phyloP scores from a whole-genome alignment of 1,284 basidiomycete species.

The Boletellus dicymbophilus region DNA sequence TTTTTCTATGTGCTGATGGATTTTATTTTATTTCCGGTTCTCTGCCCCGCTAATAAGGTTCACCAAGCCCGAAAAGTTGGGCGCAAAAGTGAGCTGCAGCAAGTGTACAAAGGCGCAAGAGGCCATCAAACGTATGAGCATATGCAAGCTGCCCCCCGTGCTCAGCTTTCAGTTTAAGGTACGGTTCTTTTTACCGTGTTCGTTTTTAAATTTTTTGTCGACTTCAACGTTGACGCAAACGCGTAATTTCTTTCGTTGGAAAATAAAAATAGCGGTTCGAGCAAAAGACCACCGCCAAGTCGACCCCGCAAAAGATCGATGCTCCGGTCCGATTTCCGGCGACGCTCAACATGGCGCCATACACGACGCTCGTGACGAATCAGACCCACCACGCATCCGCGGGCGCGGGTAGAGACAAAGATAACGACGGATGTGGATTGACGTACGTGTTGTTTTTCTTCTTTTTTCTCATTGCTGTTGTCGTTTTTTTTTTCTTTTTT shows the following conservation, averaged over 20 bases:
- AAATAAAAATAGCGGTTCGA: conserved; percentile 91
- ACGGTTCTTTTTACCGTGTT: conserved; percentile 1
- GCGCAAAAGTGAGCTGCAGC: conserved; percentile 66
- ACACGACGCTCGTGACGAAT: conserved; percentile 66
- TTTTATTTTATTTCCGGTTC: not conserved
- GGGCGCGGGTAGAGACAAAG: too few species aligned
- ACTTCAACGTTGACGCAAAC: too few species aligned
- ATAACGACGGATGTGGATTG: conserved; percentile 34
- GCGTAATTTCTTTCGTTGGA: too few species aligned
- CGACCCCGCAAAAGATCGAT: conserved; percentile 83
- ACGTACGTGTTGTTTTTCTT: conserved; percentile 33
- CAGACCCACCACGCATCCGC: too few species aligned
- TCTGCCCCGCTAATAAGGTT: conserved; percentile 46
- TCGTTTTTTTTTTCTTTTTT: too few species aligned
- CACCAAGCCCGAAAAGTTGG: conserved; percentile 76
- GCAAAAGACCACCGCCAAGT: conserved; percentile 76
- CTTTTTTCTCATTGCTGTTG: too few species aligned
- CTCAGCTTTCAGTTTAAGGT: conserved; percentile 97
- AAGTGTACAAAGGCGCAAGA: conserved; percentile 74
- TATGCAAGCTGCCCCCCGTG: conserved; percentile 87
- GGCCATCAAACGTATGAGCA: conserved; percentile 83
- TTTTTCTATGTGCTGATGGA: not conserved
- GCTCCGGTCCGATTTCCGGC: conserved; percentile 83
- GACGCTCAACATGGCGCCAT: conserved; percentile 87
- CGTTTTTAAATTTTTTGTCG: not conserved